phyloP scores from a whole-genome alignment of 768 basidiomycete genomes.

The Zangia roseola region DNA sequence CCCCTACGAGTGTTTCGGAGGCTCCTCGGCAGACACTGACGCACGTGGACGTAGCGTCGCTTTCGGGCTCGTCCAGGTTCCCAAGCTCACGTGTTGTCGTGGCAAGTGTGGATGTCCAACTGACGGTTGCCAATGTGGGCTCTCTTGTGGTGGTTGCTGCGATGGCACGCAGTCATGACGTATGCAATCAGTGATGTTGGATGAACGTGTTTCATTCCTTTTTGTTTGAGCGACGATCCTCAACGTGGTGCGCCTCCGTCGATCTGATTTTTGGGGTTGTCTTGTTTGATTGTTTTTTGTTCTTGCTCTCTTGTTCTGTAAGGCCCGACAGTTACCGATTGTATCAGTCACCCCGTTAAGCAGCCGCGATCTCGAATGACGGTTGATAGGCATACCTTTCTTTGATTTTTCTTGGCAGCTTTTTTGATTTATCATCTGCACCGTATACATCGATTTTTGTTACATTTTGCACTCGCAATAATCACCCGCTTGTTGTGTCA shows the following conservation, averaged over 20 bases:
- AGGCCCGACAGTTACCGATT: too few species aligned
- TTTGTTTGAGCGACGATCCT: neutral
- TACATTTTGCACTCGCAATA: too few species aligned
- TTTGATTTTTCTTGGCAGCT: too few species aligned
- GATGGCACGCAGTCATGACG: slow-evolving; percentile 3
- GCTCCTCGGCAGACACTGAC: slow-evolving; percentile 34
- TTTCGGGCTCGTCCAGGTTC: slow-evolving; percentile 54
- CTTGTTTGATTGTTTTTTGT: too few species aligned
- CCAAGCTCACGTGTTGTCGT: slow-evolving; percentile 68
- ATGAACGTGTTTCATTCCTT: neutral
- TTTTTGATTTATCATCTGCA: too few species aligned
- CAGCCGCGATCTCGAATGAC: too few species aligned
- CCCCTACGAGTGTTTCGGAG: slow-evolving; percentile 37
- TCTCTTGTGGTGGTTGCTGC: slow-evolving; percentile 56
- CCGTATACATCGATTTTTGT: too few species aligned
- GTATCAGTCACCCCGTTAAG: too few species aligned
- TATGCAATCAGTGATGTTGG: neutral
- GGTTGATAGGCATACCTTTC: too few species aligned
- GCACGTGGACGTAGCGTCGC: slow-evolving; percentile 35
- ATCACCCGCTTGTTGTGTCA: too few species aligned
- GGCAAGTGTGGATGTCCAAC: slow-evolving; percentile 58
- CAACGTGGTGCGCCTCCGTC: neutral
- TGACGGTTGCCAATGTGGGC: slow-evolving; percentile 55
- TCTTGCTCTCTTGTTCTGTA: too few species aligned
- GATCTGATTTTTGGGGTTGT: neutral